Evolutionary conservation across 345 rosid genomes (phyloP), one percentile per base, ranked within the genome.

Genomic region (Firmiana major): DNA sequence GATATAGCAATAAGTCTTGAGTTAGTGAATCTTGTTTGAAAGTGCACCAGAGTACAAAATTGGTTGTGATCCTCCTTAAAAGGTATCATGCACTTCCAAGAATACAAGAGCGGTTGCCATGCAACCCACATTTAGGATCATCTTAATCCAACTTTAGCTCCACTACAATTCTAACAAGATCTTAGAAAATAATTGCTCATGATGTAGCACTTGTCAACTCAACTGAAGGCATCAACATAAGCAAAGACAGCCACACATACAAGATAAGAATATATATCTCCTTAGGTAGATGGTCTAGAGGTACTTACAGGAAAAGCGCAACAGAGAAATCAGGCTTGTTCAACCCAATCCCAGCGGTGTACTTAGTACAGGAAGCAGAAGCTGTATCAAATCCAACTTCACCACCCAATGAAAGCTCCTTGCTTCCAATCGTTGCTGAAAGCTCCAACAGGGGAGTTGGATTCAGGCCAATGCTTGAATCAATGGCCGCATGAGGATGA

Each of bases 341-440:
- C 82, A 89, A 75, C 79, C 87, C 82, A 65, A 91, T 83, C 72
- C 98, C 97, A n/a, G 90, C 92, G 80, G 84, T 91, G 80, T 86
- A 91, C 82, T 88, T 91, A 43, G 87, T 87, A 83, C 89, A 84
- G 55, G 89, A 75, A 10, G 93, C 87, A 72, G 94, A 90, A 79
- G 89, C 87, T 43, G 97, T 88, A 86, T 91, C 93, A 48, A 93
- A 91, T 76, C 90, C 85, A 77, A 90, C 75, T 80, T 93, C 94
- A 42, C 96, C 94, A 53, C 98, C 98, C 34, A 93, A 80, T 75
- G 82, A 77, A 34, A 93, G 79, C 66, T 86, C 79, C 73, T 82
- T 75, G 84, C 90, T 91, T 63, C 94, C 96, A 63, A 91, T 83
- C 26, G 95, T 88, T 66, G 92, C 93, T 43, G 98, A 89, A 57